Conservation (phyloP, 306 rosid genomes). For the Fragaria iinumae region DNA sequence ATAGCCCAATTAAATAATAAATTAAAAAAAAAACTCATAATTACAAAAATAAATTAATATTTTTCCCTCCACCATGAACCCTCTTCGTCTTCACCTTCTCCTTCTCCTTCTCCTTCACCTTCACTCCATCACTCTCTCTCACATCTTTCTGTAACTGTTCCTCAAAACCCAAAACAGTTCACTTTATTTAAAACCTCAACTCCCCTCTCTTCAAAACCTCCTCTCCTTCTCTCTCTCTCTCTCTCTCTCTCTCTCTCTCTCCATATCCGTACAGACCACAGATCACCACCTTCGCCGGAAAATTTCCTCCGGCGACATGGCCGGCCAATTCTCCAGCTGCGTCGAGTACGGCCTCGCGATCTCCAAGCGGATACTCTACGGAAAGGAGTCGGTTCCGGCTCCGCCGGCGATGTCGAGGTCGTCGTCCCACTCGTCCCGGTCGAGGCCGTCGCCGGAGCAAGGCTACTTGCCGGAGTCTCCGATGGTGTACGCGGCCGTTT, state of each 20-base stretch:
- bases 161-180: slow-evolving; percentile 2
- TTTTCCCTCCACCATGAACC: slow-evolving; percentile 8
- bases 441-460: slow-evolving; percentile 34
- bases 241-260: slow-evolving; percentile 11
- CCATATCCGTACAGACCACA: not conserved
- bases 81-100: not conserved
- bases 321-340: slow-evolving; percentile 59
- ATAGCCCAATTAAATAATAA: not conserved
- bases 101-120: not conserved
- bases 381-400: slow-evolving; percentile 38
- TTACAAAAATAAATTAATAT: not conserved
- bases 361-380: slow-evolving; percentile 65
- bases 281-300: not conserved
- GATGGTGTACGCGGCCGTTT: slow-evolving; percentile 70
- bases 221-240: slow-evolving; percentile 4
- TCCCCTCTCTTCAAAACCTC: not conserved
- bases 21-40: not conserved
- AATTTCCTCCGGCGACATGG: slow-evolving; percentile 20
- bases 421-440: slow-evolving; percentile 10
- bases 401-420: slow-evolving; percentile 15
- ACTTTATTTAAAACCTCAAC: not conserved
- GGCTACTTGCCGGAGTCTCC: slow-evolving; percentile 66
- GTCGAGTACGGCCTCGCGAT: slow-evolving; percentile 72
- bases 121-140: slow-evolving; percentile 16
- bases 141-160: slow-evolving; percentile 3